Evolutionary conservation across 257 asterid genomes (phyloP).

Genomic region (Leptodermis oblonga): DNA sequence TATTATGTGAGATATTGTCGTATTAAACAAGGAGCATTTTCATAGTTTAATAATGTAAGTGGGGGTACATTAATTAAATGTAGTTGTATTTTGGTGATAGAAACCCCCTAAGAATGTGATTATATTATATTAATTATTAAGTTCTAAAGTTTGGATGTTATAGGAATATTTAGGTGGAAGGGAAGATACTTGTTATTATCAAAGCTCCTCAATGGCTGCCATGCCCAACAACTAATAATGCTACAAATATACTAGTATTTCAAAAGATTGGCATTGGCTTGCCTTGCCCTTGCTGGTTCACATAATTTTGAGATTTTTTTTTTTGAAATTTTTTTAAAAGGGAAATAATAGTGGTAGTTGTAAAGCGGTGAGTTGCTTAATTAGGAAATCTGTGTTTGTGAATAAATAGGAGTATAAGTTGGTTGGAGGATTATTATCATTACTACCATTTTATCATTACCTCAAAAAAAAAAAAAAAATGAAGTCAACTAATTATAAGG

Average conservation of each 20-base stretch:
- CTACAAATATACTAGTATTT: background rate
- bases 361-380: background rate
- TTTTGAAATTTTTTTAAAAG: too few species aligned
- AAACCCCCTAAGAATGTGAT: background rate
- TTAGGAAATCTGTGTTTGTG: background rate
- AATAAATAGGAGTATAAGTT: background rate
- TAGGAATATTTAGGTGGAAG: background rate
- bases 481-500: background rate
- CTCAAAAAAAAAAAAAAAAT: too few species aligned
- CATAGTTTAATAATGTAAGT: too few species aligned
- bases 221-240: background rate
- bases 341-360: background rate
- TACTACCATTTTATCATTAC: too few species aligned
- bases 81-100: too few species aligned
- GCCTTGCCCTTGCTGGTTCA: too few species aligned
- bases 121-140: background rate
- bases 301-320: background rate
- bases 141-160: background rate
- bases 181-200: background rate
- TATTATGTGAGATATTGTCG: too few species aligned
- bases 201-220: too few species aligned
- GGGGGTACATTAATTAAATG: too few species aligned
- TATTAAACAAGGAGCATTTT: background rate
- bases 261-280: background rate
- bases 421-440: background rate